A percentile compares a stretch with the other conserved stretches of the same genome.
phyloP scores from a whole-genome alignment of 106 monocot species.

The Acanthochlamys bracteata region DNA sequence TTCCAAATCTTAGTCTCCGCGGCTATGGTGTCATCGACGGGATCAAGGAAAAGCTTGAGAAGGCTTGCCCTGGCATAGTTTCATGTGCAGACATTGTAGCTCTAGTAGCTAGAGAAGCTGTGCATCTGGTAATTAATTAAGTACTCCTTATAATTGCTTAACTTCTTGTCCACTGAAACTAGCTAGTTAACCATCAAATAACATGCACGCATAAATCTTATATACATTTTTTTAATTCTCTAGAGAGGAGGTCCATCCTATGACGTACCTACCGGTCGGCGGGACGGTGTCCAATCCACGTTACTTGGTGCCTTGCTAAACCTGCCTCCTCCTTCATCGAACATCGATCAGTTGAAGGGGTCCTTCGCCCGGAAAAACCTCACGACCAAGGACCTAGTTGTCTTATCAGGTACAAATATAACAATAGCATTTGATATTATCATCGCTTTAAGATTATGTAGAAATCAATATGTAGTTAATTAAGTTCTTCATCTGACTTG shows the following conservation, averaged over 20 bases:
- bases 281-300: constrained; percentile 24
- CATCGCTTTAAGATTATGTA: too few relatives aligned
- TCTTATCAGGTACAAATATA: constrained; percentile 28
- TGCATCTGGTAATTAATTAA: constrained; percentile 17
- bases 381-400: constrained; percentile 30
- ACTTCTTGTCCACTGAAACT: too few relatives aligned
- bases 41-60: constrained; percentile 41
- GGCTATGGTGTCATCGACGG: constrained; percentile 42
- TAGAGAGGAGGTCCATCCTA: constrained; percentile 29
- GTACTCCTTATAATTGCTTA: neutral
- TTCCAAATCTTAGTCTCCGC: constrained; percentile 37
- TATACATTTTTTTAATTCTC: neutral
- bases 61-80: constrained; percentile 45
- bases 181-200: too few relatives aligned
- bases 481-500: too few relatives aligned
- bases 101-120: constrained; percentile 25
- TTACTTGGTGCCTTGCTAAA: constrained; percentile 6
- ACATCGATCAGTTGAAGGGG: neutral
- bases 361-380: constrained; percentile 18
- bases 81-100: constrained; percentile 28
- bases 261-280: constrained; percentile 29
- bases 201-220: neutral
- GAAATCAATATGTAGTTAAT: too few relatives aligned
- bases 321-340: constrained; percentile 21
- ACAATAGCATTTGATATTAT: too few relatives aligned